phyloP scores from a whole-genome alignment of 805 yeast genomes.

The Kazachstania africana region DNA sequence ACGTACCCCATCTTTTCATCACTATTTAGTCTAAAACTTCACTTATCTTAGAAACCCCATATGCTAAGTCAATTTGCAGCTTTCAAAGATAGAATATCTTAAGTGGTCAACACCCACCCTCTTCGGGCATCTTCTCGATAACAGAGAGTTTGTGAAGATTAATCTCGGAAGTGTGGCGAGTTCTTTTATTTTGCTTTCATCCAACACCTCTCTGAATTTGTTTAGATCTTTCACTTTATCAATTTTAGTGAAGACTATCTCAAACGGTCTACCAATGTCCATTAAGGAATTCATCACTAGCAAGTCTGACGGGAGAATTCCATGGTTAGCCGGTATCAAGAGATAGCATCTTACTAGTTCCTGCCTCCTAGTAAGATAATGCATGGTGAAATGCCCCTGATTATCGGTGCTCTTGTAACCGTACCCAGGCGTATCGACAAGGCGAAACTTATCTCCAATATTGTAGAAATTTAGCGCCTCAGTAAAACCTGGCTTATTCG shows the following conservation, averaged over 20 bases:
- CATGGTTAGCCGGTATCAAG: constrained; percentile 48
- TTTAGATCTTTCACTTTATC: constrained; percentile 38
- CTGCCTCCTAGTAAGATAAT: constrained; percentile 45
- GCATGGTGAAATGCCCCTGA: constrained; percentile 62
- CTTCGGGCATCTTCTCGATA: constrained; percentile 23
- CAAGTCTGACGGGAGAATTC: constrained; percentile 47
- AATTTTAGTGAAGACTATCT: constrained; percentile 64
- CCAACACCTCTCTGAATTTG: constrained; percentile 30
- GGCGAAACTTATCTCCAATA: constrained; percentile 46
- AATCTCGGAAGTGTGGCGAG: constrained; percentile 32
- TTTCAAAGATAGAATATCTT: constrained; percentile 38
- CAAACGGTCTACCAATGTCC: constrained; percentile 53
- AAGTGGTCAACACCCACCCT: constrained; percentile 46
- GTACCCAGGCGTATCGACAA: constrained; percentile 87
- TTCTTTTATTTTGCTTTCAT: constrained; percentile 30
- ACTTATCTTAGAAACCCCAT: too few relatives aligned
- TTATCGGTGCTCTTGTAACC: constrained; percentile 53
- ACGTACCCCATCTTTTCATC: too few relatives aligned
- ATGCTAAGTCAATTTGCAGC: too few relatives aligned
- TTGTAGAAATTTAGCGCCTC: constrained; percentile 60
- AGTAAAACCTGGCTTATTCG: constrained; percentile 45
- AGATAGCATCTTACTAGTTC: constrained; percentile 49
- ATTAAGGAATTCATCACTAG: constrained; percentile 39
- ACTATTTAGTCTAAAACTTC: too few relatives aligned
- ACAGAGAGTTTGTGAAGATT: constrained; percentile 41